phyloP scores from a whole-genome alignment of 2,329 filamentous ascomycete species.

The Fusarium cyanostomum region DNA sequence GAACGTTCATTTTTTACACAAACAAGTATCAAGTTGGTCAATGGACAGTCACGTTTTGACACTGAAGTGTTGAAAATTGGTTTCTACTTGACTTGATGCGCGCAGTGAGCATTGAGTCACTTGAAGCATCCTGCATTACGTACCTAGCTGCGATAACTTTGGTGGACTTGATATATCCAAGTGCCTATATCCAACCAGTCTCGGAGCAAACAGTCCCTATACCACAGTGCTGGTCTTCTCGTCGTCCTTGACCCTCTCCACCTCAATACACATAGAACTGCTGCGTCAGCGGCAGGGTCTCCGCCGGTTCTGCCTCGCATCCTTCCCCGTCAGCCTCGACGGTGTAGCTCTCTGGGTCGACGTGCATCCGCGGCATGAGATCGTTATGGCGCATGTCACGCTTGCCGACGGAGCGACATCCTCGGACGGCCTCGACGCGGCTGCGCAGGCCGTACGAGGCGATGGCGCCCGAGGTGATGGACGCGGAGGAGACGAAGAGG shows the following conservation, averaged over 20 bases:
- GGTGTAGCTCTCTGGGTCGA: slow-evolving; percentile 89
- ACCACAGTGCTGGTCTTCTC: background rate
- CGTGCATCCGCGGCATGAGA: slow-evolving; percentile 83
- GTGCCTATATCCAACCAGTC: background rate
- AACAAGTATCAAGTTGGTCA: too few species aligned
- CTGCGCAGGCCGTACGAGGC: slow-evolving; percentile 80
- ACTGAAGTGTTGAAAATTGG: too few species aligned
- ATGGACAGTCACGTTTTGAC: too few species aligned
- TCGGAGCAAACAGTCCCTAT: background rate
- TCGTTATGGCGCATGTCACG: slow-evolving; percentile 92
- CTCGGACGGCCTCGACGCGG: slow-evolving; percentile 80
- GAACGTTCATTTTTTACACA: background rate
- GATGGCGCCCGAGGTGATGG: slow-evolving; percentile 72
- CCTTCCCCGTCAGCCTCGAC: slow-evolving; percentile 85
- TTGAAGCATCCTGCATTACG: background rate
- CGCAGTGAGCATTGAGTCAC: background rate
- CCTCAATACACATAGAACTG: slow-evolving; percentile 77
- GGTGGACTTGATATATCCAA: background rate
- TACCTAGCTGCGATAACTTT: background rate
- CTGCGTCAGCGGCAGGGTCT: slow-evolving; percentile 78
- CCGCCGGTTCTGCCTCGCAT: slow-evolving; percentile 77
- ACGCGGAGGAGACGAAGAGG: slow-evolving; percentile 82
- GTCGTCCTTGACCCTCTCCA: background rate
- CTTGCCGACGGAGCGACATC: slow-evolving; percentile 80
- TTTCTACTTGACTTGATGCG: background rate